Evolutionary conservation across 495 filamentous ascomycete species (phyloP).

Genomic region (Neurospora tetrasperma): DNA sequence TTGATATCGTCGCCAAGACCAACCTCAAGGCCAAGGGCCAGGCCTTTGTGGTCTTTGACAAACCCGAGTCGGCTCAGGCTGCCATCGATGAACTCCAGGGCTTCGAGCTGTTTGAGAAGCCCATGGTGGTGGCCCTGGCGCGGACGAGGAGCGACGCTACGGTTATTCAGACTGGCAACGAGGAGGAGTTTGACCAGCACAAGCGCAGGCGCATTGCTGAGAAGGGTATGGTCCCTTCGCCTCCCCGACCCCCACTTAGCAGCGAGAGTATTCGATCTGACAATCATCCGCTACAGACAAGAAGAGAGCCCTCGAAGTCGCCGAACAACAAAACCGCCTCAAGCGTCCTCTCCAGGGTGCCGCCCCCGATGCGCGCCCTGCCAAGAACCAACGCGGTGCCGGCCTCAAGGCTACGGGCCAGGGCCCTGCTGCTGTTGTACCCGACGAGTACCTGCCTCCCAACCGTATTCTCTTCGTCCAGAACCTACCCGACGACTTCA

Average conservation of each 20-base stretch:
- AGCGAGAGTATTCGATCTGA: background rate
- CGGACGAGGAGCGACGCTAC: constrained; percentile 82
- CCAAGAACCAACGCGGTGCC: constrained; percentile 63
- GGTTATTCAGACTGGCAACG: constrained; percentile 57
- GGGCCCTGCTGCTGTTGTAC: constrained; percentile 64
- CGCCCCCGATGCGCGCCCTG: constrained; percentile 48
- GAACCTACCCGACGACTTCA: constrained; percentile 80
- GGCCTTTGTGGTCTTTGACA: constrained; percentile 91
- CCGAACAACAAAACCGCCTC: constrained; percentile 73
- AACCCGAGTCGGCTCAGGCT: constrained; percentile 57
- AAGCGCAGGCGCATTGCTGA: constrained; percentile 79
- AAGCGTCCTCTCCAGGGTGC: constrained; percentile 56
- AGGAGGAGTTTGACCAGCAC: constrained; percentile 78
- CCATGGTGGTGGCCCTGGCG: constrained; percentile 81
- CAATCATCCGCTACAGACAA: constrained; percentile 48
- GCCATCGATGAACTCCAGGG: constrained; percentile 88
- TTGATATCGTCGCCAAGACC: constrained; percentile 87
- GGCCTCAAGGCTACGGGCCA: constrained; percentile 73
- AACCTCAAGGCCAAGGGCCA: constrained; percentile 91
- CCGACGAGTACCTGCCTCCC: constrained; percentile 93
- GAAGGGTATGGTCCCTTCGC: constrained; percentile 56
- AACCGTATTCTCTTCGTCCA: constrained; percentile 97
- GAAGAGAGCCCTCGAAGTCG: constrained; percentile 77
- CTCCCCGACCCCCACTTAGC: background rate
- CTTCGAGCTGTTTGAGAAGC: constrained; percentile 89